Conservation (phyloP, 2,329 filamentous ascomycete species). For the Didymella lethalis region DNA sequence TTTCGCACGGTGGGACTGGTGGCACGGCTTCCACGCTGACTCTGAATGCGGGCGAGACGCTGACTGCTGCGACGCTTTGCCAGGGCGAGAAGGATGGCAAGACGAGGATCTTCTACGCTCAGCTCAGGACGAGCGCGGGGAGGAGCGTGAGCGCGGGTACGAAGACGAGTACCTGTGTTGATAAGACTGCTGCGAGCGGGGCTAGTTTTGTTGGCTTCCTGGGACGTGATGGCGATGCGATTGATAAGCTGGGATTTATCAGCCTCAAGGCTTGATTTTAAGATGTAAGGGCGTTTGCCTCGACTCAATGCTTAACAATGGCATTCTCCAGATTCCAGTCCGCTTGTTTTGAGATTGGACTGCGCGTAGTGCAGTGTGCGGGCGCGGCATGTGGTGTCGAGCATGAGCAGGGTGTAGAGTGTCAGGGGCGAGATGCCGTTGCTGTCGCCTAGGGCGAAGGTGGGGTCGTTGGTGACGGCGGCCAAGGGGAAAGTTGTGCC, state of each 20-base stretch:
- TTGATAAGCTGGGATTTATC: conserved; percentile 60
- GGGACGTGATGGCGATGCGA: conserved; percentile 62
- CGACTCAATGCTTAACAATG: too few relatives aligned
- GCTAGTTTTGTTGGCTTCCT: conserved; percentile 63
- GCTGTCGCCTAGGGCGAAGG: conserved; percentile 47
- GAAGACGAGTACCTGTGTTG: conserved; percentile 57
- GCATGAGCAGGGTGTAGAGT: conserved; percentile 42
- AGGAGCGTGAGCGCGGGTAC: conserved; percentile 57
- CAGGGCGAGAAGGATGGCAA: conserved; percentile 56
- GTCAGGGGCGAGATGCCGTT: conserved; percentile 39
- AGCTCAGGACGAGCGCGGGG: conserved; percentile 60
- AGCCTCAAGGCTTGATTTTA: conserved; percentile 25
- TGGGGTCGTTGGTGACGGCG: conserved; percentile 39
- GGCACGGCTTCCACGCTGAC: conserved; percentile 56
- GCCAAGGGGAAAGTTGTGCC: conserved; percentile 38
- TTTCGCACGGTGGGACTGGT: conserved; percentile 64
- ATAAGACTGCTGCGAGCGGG: conserved; percentile 56
- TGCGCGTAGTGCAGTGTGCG: conserved; percentile 44
- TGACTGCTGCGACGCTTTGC: conserved; percentile 61
- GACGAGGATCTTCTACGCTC: conserved; percentile 64
- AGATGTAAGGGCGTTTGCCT: too few relatives aligned
- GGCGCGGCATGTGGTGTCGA: conserved; percentile 45
- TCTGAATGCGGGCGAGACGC: conserved; percentile 59
- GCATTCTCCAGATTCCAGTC: too few relatives aligned
- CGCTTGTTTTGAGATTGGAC: conserved; percentile 37